Evolutionary conservation across 768 basidiomycete genomes (phyloP).

Genomic region (Jaapia argillacea): DNA sequence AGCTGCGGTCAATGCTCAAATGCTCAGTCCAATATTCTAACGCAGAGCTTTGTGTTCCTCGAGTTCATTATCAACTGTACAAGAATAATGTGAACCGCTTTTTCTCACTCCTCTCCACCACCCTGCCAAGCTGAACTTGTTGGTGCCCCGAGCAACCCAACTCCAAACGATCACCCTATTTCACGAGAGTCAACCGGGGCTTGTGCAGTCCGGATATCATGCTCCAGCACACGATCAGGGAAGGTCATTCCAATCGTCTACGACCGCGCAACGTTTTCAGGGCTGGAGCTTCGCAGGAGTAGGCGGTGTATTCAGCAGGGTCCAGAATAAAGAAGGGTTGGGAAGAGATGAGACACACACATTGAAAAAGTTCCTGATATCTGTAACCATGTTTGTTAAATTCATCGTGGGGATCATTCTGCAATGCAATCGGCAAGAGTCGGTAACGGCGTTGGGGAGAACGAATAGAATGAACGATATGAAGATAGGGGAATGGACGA

Average conservation of each 20-base stretch:
- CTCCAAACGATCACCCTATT: constrained; percentile 85
- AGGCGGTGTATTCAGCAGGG: not conserved
- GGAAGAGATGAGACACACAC: constrained; percentile 59
- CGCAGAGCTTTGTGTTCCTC: too few relatives aligned
- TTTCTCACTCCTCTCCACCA: too few relatives aligned
- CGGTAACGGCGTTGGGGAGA: not conserved
- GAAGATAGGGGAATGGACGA: too few relatives aligned
- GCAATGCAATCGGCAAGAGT: too few relatives aligned
- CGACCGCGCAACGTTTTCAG: constrained; percentile 46
- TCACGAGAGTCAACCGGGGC: constrained; percentile 57
- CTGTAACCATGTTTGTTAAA: constrained; percentile 77
- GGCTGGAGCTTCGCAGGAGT: constrained; percentile 43
- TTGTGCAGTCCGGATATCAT: constrained; percentile 57
- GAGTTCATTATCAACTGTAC: too few relatives aligned
- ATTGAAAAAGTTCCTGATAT: constrained; percentile 82
- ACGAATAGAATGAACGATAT: too few relatives aligned
- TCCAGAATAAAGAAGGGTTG: too few relatives aligned
- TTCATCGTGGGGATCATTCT: constrained; percentile 86
- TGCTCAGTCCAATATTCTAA: too few relatives aligned
- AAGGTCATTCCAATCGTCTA: constrained; percentile 88
- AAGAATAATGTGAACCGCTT: too few relatives aligned
- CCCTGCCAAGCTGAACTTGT: too few relatives aligned
- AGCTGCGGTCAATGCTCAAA: too few relatives aligned
- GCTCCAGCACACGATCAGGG: constrained; percentile 65
- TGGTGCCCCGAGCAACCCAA: constrained; percentile 32